phyloP scores from a whole-genome alignment of 176 grass and related monocot genomes.

The Aechmea fasciata region DNA sequence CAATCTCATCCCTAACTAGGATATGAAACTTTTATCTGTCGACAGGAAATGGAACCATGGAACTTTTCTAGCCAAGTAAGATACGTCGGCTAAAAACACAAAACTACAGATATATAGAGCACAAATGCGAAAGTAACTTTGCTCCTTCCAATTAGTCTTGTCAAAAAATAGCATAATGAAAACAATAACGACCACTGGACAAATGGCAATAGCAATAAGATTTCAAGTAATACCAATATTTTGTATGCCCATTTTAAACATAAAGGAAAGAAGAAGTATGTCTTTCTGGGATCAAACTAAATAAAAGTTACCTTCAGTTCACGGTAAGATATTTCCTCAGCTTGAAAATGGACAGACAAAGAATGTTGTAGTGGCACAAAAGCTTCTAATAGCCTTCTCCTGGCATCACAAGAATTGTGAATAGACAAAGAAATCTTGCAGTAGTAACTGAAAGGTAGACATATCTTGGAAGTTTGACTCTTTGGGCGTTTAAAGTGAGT shows the following conservation, averaged over 20 bases:
- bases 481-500: not conserved
- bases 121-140: not conserved
- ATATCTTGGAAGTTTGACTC: not conserved
- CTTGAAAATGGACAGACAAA: constrained; percentile 14
- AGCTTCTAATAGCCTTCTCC: constrained; percentile 61
- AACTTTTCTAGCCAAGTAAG: no score
- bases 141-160: not conserved
- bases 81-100: no score
- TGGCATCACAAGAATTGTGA: constrained; percentile 7
- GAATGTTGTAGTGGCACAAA: constrained; percentile 36
- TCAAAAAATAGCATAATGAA: not conserved
- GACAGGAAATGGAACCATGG: no score
- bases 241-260: not conserved
- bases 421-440: not conserved
- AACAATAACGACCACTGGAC: not conserved
- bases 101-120: no score
- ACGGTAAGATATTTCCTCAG: constrained; percentile 36
- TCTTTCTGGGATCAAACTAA: constrained; percentile 1
- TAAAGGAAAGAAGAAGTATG: not conserved
- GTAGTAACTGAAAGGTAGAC: constrained; percentile 2
- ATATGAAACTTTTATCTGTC: no score
- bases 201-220: not conserved
- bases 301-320: constrained; percentile 51
- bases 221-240: not conserved
- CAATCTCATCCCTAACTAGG: no score